Evolutionary conservation across 202 grass and related monocot genomes (phyloP), one percentile per base, ranked within the genome.

Genomic region (Brachypodium distachyon): DNA sequence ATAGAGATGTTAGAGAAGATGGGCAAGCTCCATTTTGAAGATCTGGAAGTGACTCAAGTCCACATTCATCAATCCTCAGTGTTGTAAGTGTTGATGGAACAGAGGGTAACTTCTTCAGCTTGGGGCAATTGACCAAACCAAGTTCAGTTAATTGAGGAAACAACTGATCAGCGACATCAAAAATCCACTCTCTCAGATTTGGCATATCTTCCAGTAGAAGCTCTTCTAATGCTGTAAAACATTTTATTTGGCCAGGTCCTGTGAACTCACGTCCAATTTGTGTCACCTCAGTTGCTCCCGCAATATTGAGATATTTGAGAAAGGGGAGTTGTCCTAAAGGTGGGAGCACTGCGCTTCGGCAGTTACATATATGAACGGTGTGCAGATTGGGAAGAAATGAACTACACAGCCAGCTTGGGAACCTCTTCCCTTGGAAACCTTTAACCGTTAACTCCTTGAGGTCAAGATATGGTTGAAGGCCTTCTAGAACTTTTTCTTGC

Each of bases 121-220:
- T 33, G 36, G 85, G 91, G 52, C 91, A 90, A 37, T 79, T 76
- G 25, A 83, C 62, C 37, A 93, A 14, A 40, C 37, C 73, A 65
- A 93, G 68, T 76, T 83, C 81, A 80, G 55, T 88, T 79, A 93
- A 79, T 40, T 76, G 73, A 54, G 91, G 87, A 78, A 93, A 93
- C 50, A 85, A 40, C 37, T 77, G 57, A 27, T 79, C 33, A 64
- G 39, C 28, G 76, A 50, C 65, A 83, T 76, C 28, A 58, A 87
- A 87, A 67, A 28, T 78, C 87, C 91, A 93, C 42, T 88, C 47
- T 9, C 9, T 71, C 70, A 90, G 76, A 2, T 88, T 76, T 49
- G 78, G 81, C 91, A 93, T 90, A 49, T 93, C 91, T 88, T 81
- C 82, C 43, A 90, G 25, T 50, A 90, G 70, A 60, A 93, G 77